A percentile compares a stretch with the other conserved stretches of the same genome.
These are phyloP conservation scores for Strobilomyces dryophilus DNA, from an alignment of 768 basidiomycete genomes.

Conservation along the genomic window DNA sequence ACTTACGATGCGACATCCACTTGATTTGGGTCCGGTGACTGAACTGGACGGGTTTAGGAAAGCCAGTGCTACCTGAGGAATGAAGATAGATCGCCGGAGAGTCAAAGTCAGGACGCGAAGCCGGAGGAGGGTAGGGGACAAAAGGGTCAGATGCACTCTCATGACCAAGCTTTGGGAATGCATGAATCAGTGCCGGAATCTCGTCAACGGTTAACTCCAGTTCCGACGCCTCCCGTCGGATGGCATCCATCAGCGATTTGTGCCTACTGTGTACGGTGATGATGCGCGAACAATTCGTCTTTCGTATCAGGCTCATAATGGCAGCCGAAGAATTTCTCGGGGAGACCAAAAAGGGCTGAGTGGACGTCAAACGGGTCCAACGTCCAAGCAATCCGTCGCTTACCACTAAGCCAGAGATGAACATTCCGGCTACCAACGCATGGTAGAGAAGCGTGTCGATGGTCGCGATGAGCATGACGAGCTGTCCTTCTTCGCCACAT, in stretches of 20 bases:
- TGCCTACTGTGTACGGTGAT: constrained; percentile 9
- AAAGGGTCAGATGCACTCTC: neutral
- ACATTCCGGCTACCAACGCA: constrained; percentile 24
- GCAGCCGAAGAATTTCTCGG: constrained; percentile 20
- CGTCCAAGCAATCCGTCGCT: neutral
- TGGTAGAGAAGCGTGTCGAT: constrained; percentile 29
- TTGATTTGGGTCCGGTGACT: neutral
- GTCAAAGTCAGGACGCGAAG: neutral
- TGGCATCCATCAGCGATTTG: constrained; percentile 7
- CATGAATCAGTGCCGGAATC: constrained; percentile 11
- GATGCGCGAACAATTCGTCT: constrained; percentile 17
- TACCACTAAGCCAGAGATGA: constrained; percentile 28
- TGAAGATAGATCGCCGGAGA: neutral
- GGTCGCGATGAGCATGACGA: constrained; percentile 32
- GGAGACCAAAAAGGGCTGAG: constrained; percentile 24
- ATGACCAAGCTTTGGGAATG: neutral
- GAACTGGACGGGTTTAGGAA: neutral
- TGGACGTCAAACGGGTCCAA: neutral
- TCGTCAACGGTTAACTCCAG: neutral
- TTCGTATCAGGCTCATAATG: constrained; percentile 17
- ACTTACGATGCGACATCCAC: constrained; percentile 25
- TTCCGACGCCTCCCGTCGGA: neutral
- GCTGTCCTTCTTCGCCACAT: constrained; percentile 19
- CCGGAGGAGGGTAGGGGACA: neutral
- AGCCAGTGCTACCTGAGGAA: neutral